Conservation (phyloP, 805 yeast genomes). For the Ogataea polymorpha region DNA sequence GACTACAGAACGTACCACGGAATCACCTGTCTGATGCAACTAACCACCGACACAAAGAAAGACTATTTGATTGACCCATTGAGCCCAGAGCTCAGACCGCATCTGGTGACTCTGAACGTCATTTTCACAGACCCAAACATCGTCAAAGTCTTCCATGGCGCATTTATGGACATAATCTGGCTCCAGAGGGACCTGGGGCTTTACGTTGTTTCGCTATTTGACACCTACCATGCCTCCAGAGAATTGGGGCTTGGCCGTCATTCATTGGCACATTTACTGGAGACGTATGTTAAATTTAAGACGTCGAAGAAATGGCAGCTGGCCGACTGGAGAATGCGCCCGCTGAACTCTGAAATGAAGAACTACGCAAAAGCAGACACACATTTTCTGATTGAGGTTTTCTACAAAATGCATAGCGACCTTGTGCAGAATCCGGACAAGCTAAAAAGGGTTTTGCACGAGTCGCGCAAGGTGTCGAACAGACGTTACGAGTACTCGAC, state of each 20-base stretch:
- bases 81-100: constrained; percentile 58
- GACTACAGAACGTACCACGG: constrained; percentile 90
- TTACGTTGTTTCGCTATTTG: constrained; percentile 85
- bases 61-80: constrained; percentile 90
- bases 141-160: constrained; percentile 92
- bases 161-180: constrained; percentile 96
- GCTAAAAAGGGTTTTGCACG: constrained; percentile 61
- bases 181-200: constrained; percentile 92
- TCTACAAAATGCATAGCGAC: constrained; percentile 65
- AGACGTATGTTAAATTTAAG: constrained; percentile 73
- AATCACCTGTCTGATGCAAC: constrained; percentile 88
- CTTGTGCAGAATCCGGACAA: constrained; percentile 45
- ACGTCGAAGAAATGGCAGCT: constrained; percentile 93
- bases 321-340: constrained; percentile 95
- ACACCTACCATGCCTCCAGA: constrained; percentile 87
- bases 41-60: constrained; percentile 54
- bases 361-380: constrained; percentile 94
- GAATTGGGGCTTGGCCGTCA: constrained; percentile 76
- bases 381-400: constrained; percentile 81
- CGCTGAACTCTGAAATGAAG: constrained; percentile 69
- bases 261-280: constrained; percentile 81
- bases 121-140: constrained; percentile 80
- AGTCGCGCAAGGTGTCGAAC: constrained; percentile 75
- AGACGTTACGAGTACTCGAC: constrained; percentile 79
- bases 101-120: constrained; percentile 60